phyloP scores from a whole-genome alignment of 257 asterid species.

The Solanum rostratum region DNA sequence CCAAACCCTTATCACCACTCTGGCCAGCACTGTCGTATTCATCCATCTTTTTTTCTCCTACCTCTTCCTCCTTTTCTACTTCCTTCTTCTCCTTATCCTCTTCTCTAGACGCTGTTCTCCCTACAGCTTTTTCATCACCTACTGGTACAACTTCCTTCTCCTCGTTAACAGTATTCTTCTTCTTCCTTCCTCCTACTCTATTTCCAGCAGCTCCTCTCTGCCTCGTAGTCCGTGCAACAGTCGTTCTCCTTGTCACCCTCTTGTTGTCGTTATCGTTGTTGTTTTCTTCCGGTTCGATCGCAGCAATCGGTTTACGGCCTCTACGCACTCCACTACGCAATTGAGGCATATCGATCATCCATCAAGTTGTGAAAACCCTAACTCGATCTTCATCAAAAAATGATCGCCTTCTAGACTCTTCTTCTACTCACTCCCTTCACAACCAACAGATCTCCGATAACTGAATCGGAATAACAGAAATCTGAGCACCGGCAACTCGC shows the following conservation, averaged over 20 bases:
- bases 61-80: conserved; percentile 3
- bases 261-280: neutral
- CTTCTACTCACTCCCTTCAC: neutral
- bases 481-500: neutral
- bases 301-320: conserved; percentile 26
- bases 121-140: conserved; percentile 20
- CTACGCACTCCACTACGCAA: conserved; percentile 41
- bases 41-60: conserved; percentile 25
- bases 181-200: neutral
- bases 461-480: neutral
- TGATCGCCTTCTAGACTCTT: conserved; percentile 1
- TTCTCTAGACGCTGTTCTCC: neutral
- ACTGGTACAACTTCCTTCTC: conserved; percentile 4
- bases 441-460: conserved; percentile 7
- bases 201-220: neutral
- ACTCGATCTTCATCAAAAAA: conserved; percentile 14
- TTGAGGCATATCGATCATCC: conserved; percentile 42
- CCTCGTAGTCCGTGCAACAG: neutral
- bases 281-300: neutral
- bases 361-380: conserved; percentile 1
- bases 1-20: conserved; percentile 52
- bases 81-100: neutral
- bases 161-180: neutral
- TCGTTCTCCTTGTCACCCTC: neutral
- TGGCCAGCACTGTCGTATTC: conserved; percentile 19